Evolutionary conservation across 768 basidiomycete species (phyloP).

Genomic region (Pulveroboletus sp.): DNA sequence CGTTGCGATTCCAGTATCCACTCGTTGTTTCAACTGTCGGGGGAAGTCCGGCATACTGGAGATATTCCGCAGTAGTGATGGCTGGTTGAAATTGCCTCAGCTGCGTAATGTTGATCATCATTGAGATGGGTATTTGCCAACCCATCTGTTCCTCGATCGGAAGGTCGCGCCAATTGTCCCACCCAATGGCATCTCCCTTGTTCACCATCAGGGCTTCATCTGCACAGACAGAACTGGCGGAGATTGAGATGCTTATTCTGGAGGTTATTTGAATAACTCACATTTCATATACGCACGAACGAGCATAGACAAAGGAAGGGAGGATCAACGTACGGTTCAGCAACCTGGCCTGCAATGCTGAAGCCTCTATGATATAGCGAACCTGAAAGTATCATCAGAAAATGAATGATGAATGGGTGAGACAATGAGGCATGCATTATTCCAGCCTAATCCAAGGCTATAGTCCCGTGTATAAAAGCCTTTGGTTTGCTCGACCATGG

Average conservation of each 20-base stretch:
- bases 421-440: constrained; percentile 32
- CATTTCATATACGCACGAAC: constrained; percentile 40
- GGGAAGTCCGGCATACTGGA: constrained; percentile 35
- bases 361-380: constrained; percentile 44
- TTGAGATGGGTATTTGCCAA: constrained; percentile 31
- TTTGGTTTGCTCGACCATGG: constrained; percentile 36
- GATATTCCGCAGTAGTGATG: constrained; percentile 37
- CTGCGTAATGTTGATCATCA: constrained; percentile 41
- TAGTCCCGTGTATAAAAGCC: constrained; percentile 42
- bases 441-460: constrained; percentile 46
- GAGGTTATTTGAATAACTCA: constrained; percentile 13
- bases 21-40: constrained; percentile 32
- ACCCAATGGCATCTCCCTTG: constrained; percentile 38
- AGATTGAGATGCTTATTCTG: not conserved
- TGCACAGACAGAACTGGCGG: constrained; percentile 32
- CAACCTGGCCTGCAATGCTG: constrained; percentile 36
- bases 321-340: constrained; percentile 41
- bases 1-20: constrained; percentile 36
- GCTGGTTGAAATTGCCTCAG: constrained; percentile 35
- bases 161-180: constrained; percentile 36
- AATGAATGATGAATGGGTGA: not conserved
- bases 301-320: constrained; percentile 43
- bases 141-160: constrained; percentile 33
- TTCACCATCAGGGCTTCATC: constrained; percentile 42
- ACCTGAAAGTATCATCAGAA: constrained; percentile 26